Evolutionary conservation across 108 stramenopile genomes (phyloP), one percentile per base, ranked within the genome.

Genomic region (Chaetoceros muelleri): DNA sequence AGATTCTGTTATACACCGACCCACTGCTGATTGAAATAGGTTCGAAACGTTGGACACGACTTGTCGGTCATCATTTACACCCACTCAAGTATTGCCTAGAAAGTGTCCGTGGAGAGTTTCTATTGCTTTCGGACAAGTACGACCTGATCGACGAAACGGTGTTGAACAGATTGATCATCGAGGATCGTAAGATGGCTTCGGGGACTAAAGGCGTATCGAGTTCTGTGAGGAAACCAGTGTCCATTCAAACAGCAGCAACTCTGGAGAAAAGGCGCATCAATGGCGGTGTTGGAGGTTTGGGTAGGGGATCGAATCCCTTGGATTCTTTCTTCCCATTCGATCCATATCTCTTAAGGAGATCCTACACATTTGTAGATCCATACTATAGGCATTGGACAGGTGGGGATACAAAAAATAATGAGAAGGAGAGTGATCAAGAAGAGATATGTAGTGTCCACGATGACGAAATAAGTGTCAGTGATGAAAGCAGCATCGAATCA

Each of bases 241-340:
- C 67, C 8, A 86, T 86, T 46, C 61, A 52, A 8, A 91, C 85
- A n/a, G 70, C 76, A 19, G 89, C 74, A 30, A 83, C 79, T 40
- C 62, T 84, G 34, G 84, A 71, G 40, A 75, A 70, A 54, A 78
- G 72, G 46, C 67, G 88, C 30, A 48, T 78, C 26, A 84, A 65
- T 46, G 88, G 85, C 8, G 88, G 85, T 22, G 85, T 90, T n/a
- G 92, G 93, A 29, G 93, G 87, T 49, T 53, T 95, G 25, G 93
- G 93, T 10, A 62, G 71, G 25, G 95, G 94, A 56, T 84, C 73
- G 8, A 96, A 98, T 75, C 95, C 97, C 7, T 62, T 98, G 29
- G 87, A 94, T 47, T 92, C 93, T 0, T 98, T 94, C 56, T 98
- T 98, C 60, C 97, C 97, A 2, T 98, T 98, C 62, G 97, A 98